Evolutionary conservation across 305 asterid species (phyloP), one percentile per base, ranked within the genome.

Genomic region (Salvia sclarea): DNA sequence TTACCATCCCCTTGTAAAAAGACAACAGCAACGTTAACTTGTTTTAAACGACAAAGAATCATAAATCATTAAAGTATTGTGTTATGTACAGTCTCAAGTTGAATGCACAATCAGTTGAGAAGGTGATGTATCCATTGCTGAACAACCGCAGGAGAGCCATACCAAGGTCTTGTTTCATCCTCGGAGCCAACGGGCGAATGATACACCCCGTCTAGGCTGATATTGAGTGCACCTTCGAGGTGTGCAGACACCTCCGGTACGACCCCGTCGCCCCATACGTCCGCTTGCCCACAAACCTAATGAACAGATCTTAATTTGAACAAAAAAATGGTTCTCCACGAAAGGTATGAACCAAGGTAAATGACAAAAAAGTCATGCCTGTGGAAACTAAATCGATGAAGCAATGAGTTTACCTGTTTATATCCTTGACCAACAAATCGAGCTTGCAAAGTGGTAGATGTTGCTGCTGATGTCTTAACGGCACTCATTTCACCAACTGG

Each of bases 231-330:
- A n/a, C 98, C 98, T 68, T 88, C 91, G 12, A 92, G 74, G 83
- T 92, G 95, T 54, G 97, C 96, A n/a, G 98, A 88, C 71, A 86
- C 75, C 74, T 83, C 98, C 3, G 98, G 98, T 71, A 90, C 97
- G 9, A 92, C 90, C 30, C 96, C 96, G 45, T 92, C 98, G 1
- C 98, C 98, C 96, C 96, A 90, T 56, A 89, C 95, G 63, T 88
- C 93, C 30, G 93, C 96, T 66, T 81, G 86, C 44, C 98, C 98
- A 77, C 98, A 92, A 48, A 90, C 98, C 98, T 92, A 78, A 14
- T 8, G 69, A 11, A 53, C 35, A 53, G 8, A 24, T 53, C 59
- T 22, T 53, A 24, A 53, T 10, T 24, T 20, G 0, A n/a, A 53
- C 11, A 53, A 25, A 1, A 12, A 49, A 21, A 9, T 11, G 24